These are phyloP conservation scores for Candida argentea DNA, from an alignment of 805 yeast species.

Conservation along the genomic window DNA sequence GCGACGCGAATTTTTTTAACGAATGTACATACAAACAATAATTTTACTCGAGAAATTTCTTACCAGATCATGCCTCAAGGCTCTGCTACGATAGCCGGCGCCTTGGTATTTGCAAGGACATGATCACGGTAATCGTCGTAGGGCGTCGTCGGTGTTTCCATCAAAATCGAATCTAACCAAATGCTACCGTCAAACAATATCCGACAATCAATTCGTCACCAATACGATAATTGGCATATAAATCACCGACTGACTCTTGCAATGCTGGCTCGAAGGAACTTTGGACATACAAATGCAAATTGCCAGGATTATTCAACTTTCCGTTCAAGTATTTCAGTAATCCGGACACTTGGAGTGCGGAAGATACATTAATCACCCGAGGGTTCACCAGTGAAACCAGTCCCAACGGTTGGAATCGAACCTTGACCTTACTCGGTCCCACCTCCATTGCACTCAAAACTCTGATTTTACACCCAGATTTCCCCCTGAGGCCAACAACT, in stretches of 20 bases:
- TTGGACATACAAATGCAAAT: conserved; percentile 24
- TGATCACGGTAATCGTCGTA: too few relatives aligned
- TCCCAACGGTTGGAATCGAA: conserved; percentile 54
- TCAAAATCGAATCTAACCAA: too few relatives aligned
- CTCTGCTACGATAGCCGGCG: not conserved
- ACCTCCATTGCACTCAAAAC: too few relatives aligned
- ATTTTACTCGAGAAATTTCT: too few relatives aligned
- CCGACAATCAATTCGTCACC: conserved; percentile 27
- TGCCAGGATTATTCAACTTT: conserved; percentile 14
- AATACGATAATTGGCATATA: conserved; percentile 19
- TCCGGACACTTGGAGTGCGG: conserved; percentile 37
- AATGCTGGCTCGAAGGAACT: conserved; percentile 34
- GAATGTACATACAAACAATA: too few relatives aligned
- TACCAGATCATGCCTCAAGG: not conserved
- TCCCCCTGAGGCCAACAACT: too few relatives aligned
- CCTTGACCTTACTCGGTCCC: too few relatives aligned
- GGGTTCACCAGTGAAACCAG: conserved; percentile 43
- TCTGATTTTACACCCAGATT: too few relatives aligned
- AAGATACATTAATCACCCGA: conserved; percentile 37
- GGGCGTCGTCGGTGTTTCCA: not conserved
- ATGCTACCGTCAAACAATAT: conserved; percentile 31
- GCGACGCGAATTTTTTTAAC: too few relatives aligned
- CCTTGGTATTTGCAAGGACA: too few relatives aligned
- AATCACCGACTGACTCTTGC: conserved; percentile 26
- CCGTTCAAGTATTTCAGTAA: conserved; percentile 35